Percentiles rank a stretch among this genome's conserved stretches.
phyloP scores from a whole-genome alignment of 306 rosid genomes.

The Ziziphus jujuba region DNA sequence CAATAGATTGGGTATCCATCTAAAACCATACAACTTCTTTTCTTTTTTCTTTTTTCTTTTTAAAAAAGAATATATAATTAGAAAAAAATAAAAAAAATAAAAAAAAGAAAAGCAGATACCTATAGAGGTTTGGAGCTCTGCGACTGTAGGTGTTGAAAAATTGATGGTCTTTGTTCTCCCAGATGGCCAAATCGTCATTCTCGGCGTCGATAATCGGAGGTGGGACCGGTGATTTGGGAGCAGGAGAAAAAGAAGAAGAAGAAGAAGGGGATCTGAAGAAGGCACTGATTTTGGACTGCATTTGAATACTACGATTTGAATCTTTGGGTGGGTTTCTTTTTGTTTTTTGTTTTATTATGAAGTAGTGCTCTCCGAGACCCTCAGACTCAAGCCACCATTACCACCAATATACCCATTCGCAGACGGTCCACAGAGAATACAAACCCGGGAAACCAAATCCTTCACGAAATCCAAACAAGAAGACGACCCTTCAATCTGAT shows the following conservation, averaged over 20 bases:
- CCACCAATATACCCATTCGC: no score
- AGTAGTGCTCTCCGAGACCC: no score
- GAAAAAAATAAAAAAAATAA: background rate
- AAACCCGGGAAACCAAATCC: no score
- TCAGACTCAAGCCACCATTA: no score
- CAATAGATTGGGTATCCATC: background rate
- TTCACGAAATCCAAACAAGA: no score
- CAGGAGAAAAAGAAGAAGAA: conserved; percentile 28
- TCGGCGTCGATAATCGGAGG: conserved; percentile 12
- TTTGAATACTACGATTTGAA: background rate
- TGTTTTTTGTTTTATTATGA: no score
- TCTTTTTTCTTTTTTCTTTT: no score
- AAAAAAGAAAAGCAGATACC: conserved; percentile 14
- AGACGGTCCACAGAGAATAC: no score
- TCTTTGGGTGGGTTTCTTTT: no score
- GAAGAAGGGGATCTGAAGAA: conserved; percentile 58
- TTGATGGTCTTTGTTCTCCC: conserved; percentile 58
- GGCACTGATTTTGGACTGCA: conserved; percentile 70
- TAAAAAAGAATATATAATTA: no score
- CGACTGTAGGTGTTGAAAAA: conserved; percentile 51
- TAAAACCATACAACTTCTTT: background rate
- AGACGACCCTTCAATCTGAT: no score
- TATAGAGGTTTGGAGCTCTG: conserved; percentile 32
- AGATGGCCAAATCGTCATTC: conserved; percentile 42
- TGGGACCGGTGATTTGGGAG: conserved; percentile 23